These are phyloP conservation scores for Nakaseomyces delphensis DNA, from an alignment of 1,139 yeast species.

Conservation along the genomic window DNA sequence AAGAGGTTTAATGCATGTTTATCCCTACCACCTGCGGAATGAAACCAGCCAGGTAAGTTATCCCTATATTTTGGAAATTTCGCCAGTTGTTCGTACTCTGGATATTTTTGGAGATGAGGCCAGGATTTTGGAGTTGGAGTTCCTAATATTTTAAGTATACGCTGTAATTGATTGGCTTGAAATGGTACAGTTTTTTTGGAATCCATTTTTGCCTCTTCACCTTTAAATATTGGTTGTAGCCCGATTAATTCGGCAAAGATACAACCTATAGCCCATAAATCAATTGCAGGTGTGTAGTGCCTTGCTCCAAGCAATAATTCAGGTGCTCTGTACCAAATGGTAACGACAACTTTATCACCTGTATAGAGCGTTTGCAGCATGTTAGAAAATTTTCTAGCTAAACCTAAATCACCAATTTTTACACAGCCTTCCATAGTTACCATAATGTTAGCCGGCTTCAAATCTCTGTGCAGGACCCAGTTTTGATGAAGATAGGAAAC, in stretches of 20 bases:
- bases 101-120: constrained; percentile 73
- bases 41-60: constrained; percentile 76
- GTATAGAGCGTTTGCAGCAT: constrained; percentile 83
- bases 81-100: constrained; percentile 67
- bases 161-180: constrained; percentile 84
- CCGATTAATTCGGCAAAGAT: constrained; percentile 86
- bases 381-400: constrained; percentile 83
- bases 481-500: constrained; percentile 86
- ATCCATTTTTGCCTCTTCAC: constrained; percentile 95
- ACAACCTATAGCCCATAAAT: constrained; percentile 96
- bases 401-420: constrained; percentile 91
- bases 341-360: constrained; percentile 96
- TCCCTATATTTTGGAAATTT: constrained; percentile 58
- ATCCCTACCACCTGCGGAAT: constrained; percentile 66
- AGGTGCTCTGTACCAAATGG: constrained; percentile 97
- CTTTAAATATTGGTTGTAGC: constrained; percentile 86
- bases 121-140: constrained; percentile 69
- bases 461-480: constrained; percentile 92
- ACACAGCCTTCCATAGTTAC: constrained; percentile 82
- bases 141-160: constrained; percentile 84
- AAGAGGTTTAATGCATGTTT: constrained; percentile 60
- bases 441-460: constrained; percentile 97
- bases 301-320: constrained; percentile 84
- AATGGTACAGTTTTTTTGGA: constrained; percentile 88
- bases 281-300: constrained; percentile 92